phyloP scores from a whole-genome alignment of 2,329 filamentous ascomycete species.

The Nannizziopsis barbatae region DNA sequence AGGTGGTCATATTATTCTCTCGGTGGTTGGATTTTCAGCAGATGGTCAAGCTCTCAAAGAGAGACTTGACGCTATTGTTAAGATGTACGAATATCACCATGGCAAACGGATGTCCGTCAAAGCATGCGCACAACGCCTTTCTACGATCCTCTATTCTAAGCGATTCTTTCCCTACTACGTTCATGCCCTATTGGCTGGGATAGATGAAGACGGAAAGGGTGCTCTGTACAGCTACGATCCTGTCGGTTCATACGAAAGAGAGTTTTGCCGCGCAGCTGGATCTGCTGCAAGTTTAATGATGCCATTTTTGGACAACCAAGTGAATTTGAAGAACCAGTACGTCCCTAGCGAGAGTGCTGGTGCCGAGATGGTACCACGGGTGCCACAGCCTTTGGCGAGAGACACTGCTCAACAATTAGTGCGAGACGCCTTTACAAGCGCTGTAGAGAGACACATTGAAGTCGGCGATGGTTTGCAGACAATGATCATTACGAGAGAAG shows the following conservation, averaged over 20 bases:
- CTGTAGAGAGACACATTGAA: conserved; percentile 97
- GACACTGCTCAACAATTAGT: conserved; percentile 74
- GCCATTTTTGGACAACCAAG: conserved; percentile 98
- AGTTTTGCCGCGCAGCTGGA: conserved; percentile 88
- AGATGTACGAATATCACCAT: conserved; percentile 98
- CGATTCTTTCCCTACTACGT: conserved; percentile 99
- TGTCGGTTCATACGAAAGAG: conserved; percentile 92
- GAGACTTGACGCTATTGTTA: conserved; percentile 85
- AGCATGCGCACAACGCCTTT: conserved; percentile 87
- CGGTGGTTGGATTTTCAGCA: conserved; percentile 89
- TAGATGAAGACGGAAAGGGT: conserved; percentile 89
- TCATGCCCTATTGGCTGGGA: conserved; percentile 79
- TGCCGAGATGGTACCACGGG: conserved; percentile 57
- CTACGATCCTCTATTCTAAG: conserved; percentile 92
- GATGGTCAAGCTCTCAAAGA: conserved; percentile 91
- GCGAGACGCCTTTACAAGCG: conserved; percentile 94
- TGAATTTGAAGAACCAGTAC: conserved; percentile 99
- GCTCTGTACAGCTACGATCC: conserved; percentile 97
- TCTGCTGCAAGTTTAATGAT: conserved; percentile 92
- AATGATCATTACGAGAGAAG: conserved; percentile 78
- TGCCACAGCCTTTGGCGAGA: conserved; percentile 54
- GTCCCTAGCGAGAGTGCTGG: conserved; percentile 74
- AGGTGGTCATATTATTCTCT: conserved; percentile 76
- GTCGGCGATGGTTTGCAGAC: conserved; percentile 94
- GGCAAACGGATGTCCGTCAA: conserved; percentile 91